Percentiles rank a stretch among this genome's conserved stretches.
Evolutionary conservation across 129 eudicot species (phyloP).

Genomic region (Chrysanthemum seticuspe): DNA sequence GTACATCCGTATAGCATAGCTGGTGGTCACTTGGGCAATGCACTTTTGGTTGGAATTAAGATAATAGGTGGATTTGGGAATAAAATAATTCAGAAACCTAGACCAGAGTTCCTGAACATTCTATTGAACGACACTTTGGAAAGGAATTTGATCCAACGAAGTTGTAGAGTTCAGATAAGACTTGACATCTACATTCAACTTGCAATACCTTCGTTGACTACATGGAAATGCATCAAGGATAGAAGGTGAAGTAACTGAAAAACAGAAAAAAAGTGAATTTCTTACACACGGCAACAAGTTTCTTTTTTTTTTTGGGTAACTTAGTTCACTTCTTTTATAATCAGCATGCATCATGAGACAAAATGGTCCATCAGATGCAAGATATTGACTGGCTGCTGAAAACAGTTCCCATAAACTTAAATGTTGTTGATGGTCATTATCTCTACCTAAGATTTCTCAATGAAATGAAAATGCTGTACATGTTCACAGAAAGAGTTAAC

Average conservation of each 20-base stretch:
- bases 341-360: too few relatives aligned
- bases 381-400: too few relatives aligned
- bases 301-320: too few relatives aligned
- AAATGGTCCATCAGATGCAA: too few relatives aligned
- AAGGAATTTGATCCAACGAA: neutral
- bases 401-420: too few relatives aligned
- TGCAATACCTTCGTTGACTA: too few relatives aligned
- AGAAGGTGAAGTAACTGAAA: too few relatives aligned
- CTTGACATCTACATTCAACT: neutral
- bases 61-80: neutral
- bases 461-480: neutral
- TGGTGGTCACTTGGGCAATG: neutral
- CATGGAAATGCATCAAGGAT: too few relatives aligned
- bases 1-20: neutral
- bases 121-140: conserved; percentile 9
- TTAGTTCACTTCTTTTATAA: too few relatives aligned
- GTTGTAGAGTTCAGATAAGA: neutral
- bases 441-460: conserved; percentile 7
- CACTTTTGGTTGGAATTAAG: conserved; percentile 2
- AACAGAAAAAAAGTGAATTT: too few relatives aligned
- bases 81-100: neutral
- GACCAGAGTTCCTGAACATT: neutral
- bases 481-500: neutral
- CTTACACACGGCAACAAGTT: too few relatives aligned
- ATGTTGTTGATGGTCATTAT: neutral